Percentiles rank a stretch among this genome's conserved stretches.
Evolutionary conservation across 2,329 filamentous ascomycete species (phyloP).

Genomic region (Trichophyton schoenleinii): DNA sequence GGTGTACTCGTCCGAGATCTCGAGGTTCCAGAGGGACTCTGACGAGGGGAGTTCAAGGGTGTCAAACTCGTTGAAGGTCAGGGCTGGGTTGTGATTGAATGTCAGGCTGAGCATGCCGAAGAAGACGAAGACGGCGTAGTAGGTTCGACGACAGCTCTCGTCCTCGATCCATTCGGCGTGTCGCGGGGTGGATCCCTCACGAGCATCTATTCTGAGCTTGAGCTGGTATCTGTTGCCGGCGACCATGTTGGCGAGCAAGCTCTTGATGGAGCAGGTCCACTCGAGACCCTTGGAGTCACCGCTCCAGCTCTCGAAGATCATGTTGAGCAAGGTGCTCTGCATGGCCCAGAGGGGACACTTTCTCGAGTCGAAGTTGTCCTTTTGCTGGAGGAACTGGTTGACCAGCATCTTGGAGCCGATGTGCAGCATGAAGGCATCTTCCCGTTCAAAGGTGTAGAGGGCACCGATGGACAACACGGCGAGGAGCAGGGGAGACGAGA

Average conservation of each 20-base stretch:
- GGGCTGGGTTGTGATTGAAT: conserved; percentile 95
- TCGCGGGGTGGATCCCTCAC: conserved; percentile 60
- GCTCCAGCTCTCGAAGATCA: conserved; percentile 99
- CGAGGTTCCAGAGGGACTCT: conserved; percentile 86
- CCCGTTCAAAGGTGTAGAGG: conserved; percentile 91
- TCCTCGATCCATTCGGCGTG: conserved; percentile 93
- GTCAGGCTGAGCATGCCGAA: conserved; percentile 89
- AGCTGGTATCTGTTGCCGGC: conserved; percentile 93
- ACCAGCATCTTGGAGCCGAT: conserved; percentile 95
- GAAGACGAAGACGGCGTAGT: conserved; percentile 98
- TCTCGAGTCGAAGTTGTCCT: conserved; percentile 95
- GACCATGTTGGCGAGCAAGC: conserved; percentile 95
- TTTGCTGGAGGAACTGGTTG: conserved; percentile 93
- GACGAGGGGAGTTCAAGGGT: conserved; percentile 84
- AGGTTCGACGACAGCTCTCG: conserved; percentile 89
- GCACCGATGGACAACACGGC: conserved; percentile 91
- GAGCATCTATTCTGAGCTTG: conserved; percentile 81
- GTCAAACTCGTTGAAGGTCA: conserved; percentile 97
- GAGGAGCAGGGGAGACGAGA: conserved; percentile 71
- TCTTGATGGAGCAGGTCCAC: conserved; percentile 99
- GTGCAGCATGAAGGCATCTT: conserved; percentile 92
- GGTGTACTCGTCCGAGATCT: conserved; percentile 60
- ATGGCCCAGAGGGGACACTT: conserved; percentile 98
- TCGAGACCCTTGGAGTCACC: conserved; percentile 94
- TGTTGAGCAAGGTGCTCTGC: conserved; percentile 92